Evolutionary conservation across 2,329 filamentous ascomycete genomes (phyloP).

Genomic region (Grosmannia penicillata): DNA sequence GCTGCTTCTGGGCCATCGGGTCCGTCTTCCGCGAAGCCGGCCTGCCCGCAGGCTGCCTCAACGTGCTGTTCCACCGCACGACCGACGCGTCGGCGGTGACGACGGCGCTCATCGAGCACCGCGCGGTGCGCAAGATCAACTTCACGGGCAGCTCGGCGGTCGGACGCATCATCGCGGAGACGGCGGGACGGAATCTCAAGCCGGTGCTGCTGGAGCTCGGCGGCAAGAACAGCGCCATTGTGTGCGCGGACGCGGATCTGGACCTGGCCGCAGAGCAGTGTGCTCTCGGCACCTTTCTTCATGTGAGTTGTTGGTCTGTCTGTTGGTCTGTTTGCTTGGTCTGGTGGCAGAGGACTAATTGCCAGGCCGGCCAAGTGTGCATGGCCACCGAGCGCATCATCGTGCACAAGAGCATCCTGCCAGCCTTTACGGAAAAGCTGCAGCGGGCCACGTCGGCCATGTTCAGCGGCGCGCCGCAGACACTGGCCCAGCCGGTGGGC

Average conservation of each 20-base stretch:
- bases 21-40: conserved; percentile 58
- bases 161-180: conserved; percentile 55
- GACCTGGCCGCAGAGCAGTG: conserved; percentile 54
- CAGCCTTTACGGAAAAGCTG: conserved; percentile 31
- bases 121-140: conserved; percentile 62
- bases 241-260: conserved; percentile 68
- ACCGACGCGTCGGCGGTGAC: conserved; percentile 55
- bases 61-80: conserved; percentile 52
- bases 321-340: no score
- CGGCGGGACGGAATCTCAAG: conserved; percentile 62
- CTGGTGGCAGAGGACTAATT: no score
- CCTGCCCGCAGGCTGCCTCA: conserved; percentile 59
- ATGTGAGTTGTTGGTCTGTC: no score
- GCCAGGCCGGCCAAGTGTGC: conserved; percentile 64
- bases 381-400: conserved; percentile 70
- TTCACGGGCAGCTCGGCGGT: conserved; percentile 70
- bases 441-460: conserved; percentile 24
- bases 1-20: conserved; percentile 46
- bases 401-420: conserved; percentile 32
- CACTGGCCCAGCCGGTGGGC: conserved; percentile 55
- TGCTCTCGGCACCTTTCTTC: conserved; percentile 52
- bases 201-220: conserved; percentile 70
- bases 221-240: conserved; percentile 66
- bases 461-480: conserved; percentile 43
- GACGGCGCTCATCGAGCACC: conserved; percentile 49